Conservation (phyloP, 2,329 filamentous ascomycete species). For the Talaromyces verruculosus region DNA sequence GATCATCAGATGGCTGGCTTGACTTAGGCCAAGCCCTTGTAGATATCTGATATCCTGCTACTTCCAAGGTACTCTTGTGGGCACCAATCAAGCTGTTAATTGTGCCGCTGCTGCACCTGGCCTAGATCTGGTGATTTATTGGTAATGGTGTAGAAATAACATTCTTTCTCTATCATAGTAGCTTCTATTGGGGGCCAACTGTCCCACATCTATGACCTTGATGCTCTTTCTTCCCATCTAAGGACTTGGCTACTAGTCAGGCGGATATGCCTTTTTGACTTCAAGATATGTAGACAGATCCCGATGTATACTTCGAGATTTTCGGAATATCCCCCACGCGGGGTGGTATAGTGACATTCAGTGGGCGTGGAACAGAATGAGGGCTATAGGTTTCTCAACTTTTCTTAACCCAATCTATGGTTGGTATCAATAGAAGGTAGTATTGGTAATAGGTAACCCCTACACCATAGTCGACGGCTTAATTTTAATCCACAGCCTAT, state of each 20-base stretch:
- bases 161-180: background rate
- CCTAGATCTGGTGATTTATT: background rate
- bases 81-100: background rate
- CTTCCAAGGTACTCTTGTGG: background rate
- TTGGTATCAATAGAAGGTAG: background rate
- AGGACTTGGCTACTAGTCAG: background rate
- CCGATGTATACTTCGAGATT: too few relatives aligned
- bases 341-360: background rate
- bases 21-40: background rate
- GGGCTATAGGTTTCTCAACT: background rate
- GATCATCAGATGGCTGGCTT: background rate
- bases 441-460: background rate
- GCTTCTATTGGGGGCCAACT: background rate
- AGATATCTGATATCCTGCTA: background rate
- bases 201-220: background rate
- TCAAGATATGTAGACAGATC: background rate
- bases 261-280: background rate
- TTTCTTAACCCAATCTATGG: background rate
- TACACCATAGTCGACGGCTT: background rate
- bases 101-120: background rate
- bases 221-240: background rate
- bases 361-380: background rate
- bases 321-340: background rate
- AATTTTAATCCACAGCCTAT: background rate
- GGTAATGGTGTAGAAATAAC: background rate